Base-by-base conservation (phyloP, 148 eudicot genomes). In the Diospyros kaki region DNA sequence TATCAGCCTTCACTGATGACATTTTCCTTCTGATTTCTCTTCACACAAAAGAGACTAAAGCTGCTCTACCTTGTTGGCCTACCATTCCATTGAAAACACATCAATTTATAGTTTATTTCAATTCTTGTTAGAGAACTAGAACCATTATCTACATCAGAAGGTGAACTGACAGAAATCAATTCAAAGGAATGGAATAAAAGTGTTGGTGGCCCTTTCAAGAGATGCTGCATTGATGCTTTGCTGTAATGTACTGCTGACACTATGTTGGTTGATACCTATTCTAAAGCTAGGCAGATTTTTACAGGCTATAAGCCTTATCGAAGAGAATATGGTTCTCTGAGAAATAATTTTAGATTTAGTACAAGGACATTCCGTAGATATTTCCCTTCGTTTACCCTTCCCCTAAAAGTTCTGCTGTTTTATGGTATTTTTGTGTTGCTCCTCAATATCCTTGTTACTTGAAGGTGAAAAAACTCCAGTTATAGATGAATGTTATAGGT, bases 1-100 rank as follows among this genome's bases (percentile, higher is more conserved):
- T 84, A 69, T 81, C 84, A 6, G 74, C 60, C 69, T 81, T 84
- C 38, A 68, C 15, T 58, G 84, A 81, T 78, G 86, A 79, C 86
- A 84, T 84, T 73, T 8, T 8, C 4, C 52, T 58, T 56, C 18
- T 56, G 40, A 15, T 54, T n/a, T 64, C 64, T 71, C n/a, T n/a
- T 5, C 74, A 61, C 52, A 56, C 4, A 9, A 56, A 15, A 55
- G 8, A 54, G 15, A n/a, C 17, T 2, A 53, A 40, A 53, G 60
- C 43, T 7, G 53, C n/a, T 70, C 48, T 40, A 70, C 14, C 17
- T 71, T 71, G 48, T 50, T 58, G 15, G 48, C 40, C 64, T 9
- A 39, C 61, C n/a, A 38, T 3, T 40, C 6, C 52, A 8, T 48
- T 48, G 52, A 28, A 43, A 58, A 58, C 52, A 0, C 52, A 9